Base-by-base conservation (phyloP, 1,284 basidiomycete genomes). In the Fomes fomentarius region DNA sequence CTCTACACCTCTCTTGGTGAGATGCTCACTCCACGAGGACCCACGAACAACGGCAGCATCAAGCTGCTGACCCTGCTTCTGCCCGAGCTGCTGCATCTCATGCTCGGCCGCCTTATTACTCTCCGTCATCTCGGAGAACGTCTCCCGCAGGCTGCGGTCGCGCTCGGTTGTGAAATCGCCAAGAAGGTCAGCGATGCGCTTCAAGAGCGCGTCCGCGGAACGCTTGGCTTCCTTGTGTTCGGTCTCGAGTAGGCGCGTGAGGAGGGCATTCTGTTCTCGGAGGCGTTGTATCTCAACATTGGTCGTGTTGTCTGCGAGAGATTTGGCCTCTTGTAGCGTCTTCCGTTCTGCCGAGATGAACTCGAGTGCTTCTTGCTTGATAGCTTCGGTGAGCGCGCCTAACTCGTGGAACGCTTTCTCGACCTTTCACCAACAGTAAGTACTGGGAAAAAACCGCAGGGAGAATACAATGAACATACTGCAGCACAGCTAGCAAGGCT, bases 141-240 rank as follows among this genome's bases (percentile, higher is more conserved):
- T 81, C 12, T 83, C 79, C 19, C 79, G 76, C 40, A 95, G 74
- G n/a, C 83, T 82, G 17, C 79, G 75, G 63, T 94, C 88, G 30
- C 91, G 83, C 42, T 86, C 78, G 24, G 81, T 74, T 11, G 86
- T 80, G 68, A 89, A 94, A 17, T 84, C 85, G 19, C 81, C 81
- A 2, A 96, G 73, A 57, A 94, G 75, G 6, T 76, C 75, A 0
- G 89, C 87, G 52, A 96, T 79, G 33, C 85, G 85, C 42, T 86
- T 79, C 37, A 93, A 72, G 6, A 96, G 71, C 42, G 90, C 86
- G 34, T 87, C 84, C 60, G 86, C 88, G 2, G 89, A 81, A 47
- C 79, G 81, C 25, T 85, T 81, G 0, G 85, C 80, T 58, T 84
- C 88, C 5, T 71, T 66, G 66, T 81, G 83, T 70, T 96, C 91